A percentile compares a stretch with the other conserved stretches of the same genome.
These are phyloP conservation scores for Mycena albidolilacea DNA, from an alignment of 768 basidiomycete genomes.

Conservation along the genomic window DNA sequence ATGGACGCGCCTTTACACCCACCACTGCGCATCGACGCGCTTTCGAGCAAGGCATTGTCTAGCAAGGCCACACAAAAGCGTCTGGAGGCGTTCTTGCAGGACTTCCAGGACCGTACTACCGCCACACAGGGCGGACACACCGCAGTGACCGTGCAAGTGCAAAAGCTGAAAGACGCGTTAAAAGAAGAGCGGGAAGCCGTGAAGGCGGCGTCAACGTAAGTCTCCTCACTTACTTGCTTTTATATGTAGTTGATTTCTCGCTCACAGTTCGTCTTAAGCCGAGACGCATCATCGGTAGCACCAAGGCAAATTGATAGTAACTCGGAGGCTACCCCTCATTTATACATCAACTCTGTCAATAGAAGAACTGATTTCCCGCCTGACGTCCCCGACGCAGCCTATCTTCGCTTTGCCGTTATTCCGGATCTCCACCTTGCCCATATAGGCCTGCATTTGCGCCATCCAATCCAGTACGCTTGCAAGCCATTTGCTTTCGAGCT, in stretches of 20 bases:
- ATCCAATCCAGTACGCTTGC: no score
- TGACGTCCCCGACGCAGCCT: no score
- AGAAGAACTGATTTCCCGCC: no score
- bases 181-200: conserved; percentile 62
- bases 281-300: background rate
- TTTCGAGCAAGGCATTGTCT: conserved; percentile 54
- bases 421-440: no score
- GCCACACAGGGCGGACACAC: conserved; percentile 67
- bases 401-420: no score
- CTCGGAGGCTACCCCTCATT: no score
- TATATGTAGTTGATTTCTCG: background rate
- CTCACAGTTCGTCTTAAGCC: background rate
- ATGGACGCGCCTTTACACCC: conserved; percentile 67
- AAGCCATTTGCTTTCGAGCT: no score
- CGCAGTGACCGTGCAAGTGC: conserved; percentile 71
- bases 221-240: background rate
- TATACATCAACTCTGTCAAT: no score
- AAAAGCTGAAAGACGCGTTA: conserved; percentile 68
- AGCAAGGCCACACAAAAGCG: conserved; percentile 56
- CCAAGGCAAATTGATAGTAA: no score
- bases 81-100: conserved; percentile 63
- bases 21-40: conserved; percentile 61
- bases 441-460: no score
- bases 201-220: conserved; percentile 30
- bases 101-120: conserved; percentile 63